Conservation (phyloP, 1,139 yeast species). For the Trichomonascaceae sp. region DNA sequence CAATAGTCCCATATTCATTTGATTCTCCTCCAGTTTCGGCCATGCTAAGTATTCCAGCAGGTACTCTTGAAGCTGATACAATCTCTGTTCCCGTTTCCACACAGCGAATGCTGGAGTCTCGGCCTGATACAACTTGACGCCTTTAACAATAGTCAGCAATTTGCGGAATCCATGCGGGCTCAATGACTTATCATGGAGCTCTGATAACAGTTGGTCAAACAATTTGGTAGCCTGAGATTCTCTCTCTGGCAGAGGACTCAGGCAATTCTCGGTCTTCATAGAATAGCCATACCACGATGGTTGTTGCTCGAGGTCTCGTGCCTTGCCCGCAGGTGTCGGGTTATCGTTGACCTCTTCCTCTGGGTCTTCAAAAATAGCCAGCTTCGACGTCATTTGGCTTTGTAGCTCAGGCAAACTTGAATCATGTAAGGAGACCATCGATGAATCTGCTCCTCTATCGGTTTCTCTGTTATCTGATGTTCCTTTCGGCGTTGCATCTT, state of each 20-base stretch:
- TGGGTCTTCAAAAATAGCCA: slow-evolving; percentile 17
- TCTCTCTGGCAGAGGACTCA: slow-evolving; percentile 21
- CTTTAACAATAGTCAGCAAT: slow-evolving; percentile 20
- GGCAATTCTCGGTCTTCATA: slow-evolving; percentile 18
- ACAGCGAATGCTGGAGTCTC: slow-evolving; percentile 16
- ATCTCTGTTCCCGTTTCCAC: slow-evolving; percentile 21
- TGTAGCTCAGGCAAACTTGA: slow-evolving; percentile 7
- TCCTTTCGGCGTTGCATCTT: not conserved
- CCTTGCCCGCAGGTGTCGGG: not conserved
- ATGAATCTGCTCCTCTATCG: not conserved
- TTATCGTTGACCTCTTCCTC: slow-evolving; percentile 7
- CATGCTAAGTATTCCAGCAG: slow-evolving; percentile 16
- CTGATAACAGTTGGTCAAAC: slow-evolving; percentile 18
- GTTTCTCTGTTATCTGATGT: not conserved
- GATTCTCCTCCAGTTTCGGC: slow-evolving; percentile 15
- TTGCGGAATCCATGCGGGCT: slow-evolving; percentile 25
- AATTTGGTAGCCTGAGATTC: slow-evolving; percentile 22
- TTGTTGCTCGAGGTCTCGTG: not conserved
- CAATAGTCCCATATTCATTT: slow-evolving; percentile 21
- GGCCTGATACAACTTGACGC: slow-evolving; percentile 10
- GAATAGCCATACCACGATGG: slow-evolving; percentile 19
- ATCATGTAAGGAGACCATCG: not conserved
- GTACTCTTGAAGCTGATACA: slow-evolving; percentile 15
- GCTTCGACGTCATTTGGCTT: slow-evolving; percentile 4
- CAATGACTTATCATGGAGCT: slow-evolving; percentile 18